Evolutionary conservation across 2,329 filamentous ascomycete species (phyloP), one percentile per base, ranked within the genome.

Genomic region (Calycina marina): DNA sequence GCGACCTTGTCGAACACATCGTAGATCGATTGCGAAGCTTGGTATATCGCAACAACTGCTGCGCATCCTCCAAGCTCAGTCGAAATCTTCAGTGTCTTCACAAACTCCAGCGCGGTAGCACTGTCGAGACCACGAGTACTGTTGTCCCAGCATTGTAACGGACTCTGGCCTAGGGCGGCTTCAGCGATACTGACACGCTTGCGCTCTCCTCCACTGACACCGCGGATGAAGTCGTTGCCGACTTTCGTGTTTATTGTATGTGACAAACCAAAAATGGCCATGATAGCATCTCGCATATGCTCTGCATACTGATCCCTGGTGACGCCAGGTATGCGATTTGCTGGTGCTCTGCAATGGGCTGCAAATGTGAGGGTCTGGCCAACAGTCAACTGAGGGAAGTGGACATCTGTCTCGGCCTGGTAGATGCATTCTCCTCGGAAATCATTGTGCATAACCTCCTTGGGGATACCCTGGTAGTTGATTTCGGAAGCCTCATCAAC

Each of bases 101-200:
- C 74, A 39, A 84, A 86, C 45, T 82, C 76, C 24, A 83, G 55
- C 0, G 80, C 80, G 0, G 76, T 84, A 5, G 72, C 72, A 0
- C 75, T 73, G 51, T 86, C 81, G 1, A 88, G 61, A 8, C 81
- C 81, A 31, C 69, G 64, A 0, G 80, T 86, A 14, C 67, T 74
- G 42, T 83, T 83, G 38, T 79, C 83, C 81, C 82, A 90, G 38
- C 74, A 77, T 50, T 81, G 75, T 2, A 70, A 60, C 25, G 65
- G 72, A 2, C 71, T 68, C n/a, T 60, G 53, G 1, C 60, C 61
- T 6, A 67, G 66, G 0, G 70, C 68, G 18, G 81, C 82, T 54
- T 90, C 82, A 1, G 78, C 80, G 39, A 90, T 84, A 27, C 74
- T 80, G 4, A 92, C 82, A 51, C 84, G 73, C 58, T 90, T 86